Evolutionary conservation across 495 filamentous ascomycete species (phyloP), one percentile per base, ranked within the genome.

Genomic region (Penicillium odoratum): DNA sequence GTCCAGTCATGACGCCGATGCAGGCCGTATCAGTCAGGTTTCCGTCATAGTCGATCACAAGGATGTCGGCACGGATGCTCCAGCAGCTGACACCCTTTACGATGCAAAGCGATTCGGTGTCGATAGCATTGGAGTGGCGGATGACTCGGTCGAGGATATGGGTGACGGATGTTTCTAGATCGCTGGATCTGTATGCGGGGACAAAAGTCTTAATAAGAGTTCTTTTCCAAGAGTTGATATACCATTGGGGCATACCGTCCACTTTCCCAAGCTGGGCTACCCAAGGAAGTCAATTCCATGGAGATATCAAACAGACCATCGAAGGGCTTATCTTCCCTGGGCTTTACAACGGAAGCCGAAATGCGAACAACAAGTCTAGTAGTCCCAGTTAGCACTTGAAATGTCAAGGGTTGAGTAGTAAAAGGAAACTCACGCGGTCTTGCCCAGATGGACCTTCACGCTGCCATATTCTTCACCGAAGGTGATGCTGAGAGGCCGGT

Each of bases 71-170:
- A 26, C 91, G 88, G 51, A 98, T 80, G 48, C 83, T 84, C 89
- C 94, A 98, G 74, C 89, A 92, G 72, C 93, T 95, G 53, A 88
- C 78, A 13, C 91, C 92, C 26, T 94, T 92, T 25, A 98, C 73
- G 13, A 98, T 90, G 69, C 94, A 98, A 30, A 98, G 83, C 2
- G 92, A 95, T 75, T 98, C 94, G 29, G 92, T 96, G 68, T 97
- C 92, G 26, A 98, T 81, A 9, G 94, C 94, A 58, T 85, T 85
- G 7, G 92, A 96, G 47, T 93, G 90, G 29, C 95, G 93, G 58
- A 98, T 85, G 15, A 95, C 87, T 64, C 95, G 92, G 73, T 98
- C 94, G 36, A 98, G 87, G 48, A 93, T 80, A 38, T 92, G 87
- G 9, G 93, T 89, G 44, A 97, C 85, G 53, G 94, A 82, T 1